These are phyloP conservation scores for Monsonia emarginata DNA, from an alignment of 441 rosid genomes.

Conservation along the genomic window DNA sequence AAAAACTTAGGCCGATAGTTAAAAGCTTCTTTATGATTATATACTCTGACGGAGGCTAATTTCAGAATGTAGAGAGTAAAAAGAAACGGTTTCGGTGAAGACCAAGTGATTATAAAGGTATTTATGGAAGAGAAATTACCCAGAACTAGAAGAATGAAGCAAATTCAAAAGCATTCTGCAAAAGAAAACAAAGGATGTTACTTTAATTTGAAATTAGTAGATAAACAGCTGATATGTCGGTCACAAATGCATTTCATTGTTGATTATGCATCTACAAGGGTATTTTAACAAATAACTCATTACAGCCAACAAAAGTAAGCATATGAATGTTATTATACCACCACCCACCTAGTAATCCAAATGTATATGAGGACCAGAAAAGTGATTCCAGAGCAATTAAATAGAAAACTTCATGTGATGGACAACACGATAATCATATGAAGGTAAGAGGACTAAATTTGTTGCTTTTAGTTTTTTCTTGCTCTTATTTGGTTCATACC, in stretches of 20 bases:
- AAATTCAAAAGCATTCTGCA: conserved; percentile 57
- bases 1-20: no score
- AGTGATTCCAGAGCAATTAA: not conserved
- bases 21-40: no score
- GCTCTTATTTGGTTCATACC: no score
- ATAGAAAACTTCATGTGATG: not conserved
- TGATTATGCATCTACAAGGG: not conserved
- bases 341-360: not conserved
- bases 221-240: not conserved
- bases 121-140: conserved; percentile 38
- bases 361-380: not conserved
- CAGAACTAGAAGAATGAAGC: conserved; percentile 96
- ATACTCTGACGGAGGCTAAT: no score
- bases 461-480: not conserved
- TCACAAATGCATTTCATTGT: not conserved
- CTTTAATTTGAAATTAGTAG: not conserved
- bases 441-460: not conserved
- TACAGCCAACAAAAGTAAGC: not conserved
- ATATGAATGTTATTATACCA: not conserved
- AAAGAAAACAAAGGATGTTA: conserved; percentile 1
- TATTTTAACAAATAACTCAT: not conserved
- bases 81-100: not conserved
- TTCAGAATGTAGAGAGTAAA: no score
- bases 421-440: not conserved
- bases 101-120: conserved; percentile 10